A percentile compares a stretch with the other conserved stretches of the same genome.
phyloP scores from a whole-genome alignment of 2,329 filamentous ascomycete genomes.

The Periconia macrospinosa region DNA sequence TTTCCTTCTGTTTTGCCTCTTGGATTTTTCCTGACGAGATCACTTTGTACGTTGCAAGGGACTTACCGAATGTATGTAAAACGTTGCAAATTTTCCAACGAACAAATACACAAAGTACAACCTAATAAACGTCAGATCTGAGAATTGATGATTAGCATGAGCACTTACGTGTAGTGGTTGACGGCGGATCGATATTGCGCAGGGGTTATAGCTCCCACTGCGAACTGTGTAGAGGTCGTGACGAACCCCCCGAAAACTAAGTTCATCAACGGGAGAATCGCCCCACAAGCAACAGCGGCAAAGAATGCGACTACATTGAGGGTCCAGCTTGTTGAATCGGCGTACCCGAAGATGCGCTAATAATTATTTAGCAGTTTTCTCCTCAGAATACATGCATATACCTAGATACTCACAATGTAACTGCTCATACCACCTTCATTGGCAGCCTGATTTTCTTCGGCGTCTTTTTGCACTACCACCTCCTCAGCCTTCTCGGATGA shows the following conservation, averaged over 20 bases:
- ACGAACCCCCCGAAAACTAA: constrained; percentile 57
- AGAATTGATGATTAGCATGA: not conserved
- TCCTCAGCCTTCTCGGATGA: constrained; percentile 2
- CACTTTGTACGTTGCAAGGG: not conserved
- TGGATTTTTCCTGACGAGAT: not conserved
- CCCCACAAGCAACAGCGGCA: constrained; percentile 48
- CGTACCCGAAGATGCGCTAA: constrained; percentile 40
- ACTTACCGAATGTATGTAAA: constrained; percentile 51
- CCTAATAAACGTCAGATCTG: constrained; percentile 32
- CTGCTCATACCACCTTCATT: constrained; percentile 19
- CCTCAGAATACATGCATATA: no score
- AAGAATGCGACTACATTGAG: constrained; percentile 34
- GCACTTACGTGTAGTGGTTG: constrained; percentile 36
- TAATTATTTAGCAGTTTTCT: not conserved
- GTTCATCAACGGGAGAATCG: constrained; percentile 53
- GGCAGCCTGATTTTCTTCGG: constrained; percentile 11
- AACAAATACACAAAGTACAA: constrained; percentile 74
- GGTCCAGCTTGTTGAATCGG: constrained; percentile 34
- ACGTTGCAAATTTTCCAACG: constrained; percentile 64
- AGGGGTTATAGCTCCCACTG: constrained; percentile 31
- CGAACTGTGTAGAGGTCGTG: constrained; percentile 50
- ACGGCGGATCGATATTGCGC: constrained; percentile 44
- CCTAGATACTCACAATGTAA: constrained; percentile 24
- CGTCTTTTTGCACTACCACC: constrained; percentile 2
- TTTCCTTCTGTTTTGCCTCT: no score